Conservation (phyloP, 1,284 basidiomycete genomes). For the Ganoderma lucidum region DNA sequence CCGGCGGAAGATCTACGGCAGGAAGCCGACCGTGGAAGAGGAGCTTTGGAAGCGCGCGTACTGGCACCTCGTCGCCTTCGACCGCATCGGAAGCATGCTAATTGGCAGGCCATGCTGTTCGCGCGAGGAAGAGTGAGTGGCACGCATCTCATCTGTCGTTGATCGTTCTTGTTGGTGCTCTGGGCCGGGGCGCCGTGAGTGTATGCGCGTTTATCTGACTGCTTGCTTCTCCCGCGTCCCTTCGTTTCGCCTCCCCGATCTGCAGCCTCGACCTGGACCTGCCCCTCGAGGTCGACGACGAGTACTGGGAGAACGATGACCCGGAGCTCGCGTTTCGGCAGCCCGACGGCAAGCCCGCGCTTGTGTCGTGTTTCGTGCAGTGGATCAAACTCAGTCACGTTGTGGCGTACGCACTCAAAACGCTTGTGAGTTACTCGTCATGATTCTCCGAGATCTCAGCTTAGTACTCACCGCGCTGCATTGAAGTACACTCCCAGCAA, state of each 20-base stretch:
- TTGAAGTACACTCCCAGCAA: conserved; percentile 79
- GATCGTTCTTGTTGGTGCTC: not conserved
- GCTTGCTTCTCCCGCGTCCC: not conserved
- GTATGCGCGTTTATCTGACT: conserved; percentile 12
- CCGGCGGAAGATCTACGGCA: conserved; percentile 45
- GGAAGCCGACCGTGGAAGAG: conserved; percentile 47
- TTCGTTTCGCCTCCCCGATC: not conserved
- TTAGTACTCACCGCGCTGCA: not conserved
- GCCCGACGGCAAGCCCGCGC: conserved; percentile 67
- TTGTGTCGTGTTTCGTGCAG: conserved; percentile 69
- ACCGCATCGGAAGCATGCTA: conserved; percentile 68
- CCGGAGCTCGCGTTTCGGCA: conserved; percentile 64
- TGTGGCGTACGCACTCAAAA: conserved; percentile 72
- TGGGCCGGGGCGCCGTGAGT: not conserved
- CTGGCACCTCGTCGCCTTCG: conserved; percentile 63
- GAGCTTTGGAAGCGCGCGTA: conserved; percentile 61
- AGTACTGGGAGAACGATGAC: conserved; percentile 75
- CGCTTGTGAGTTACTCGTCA: conserved; percentile 58
- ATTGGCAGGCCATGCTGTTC: conserved; percentile 78
- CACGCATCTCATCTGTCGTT: not conserved
- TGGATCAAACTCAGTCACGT: conserved; percentile 78
- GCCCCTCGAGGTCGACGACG: conserved; percentile 87
- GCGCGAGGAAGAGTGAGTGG: conserved; percentile 80
- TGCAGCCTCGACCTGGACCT: conserved; percentile 79
- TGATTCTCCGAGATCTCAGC: not conserved